phyloP scores from a whole-genome alignment of 495 filamentous ascomycete genomes.

The Alectoria sarmentosa region DNA sequence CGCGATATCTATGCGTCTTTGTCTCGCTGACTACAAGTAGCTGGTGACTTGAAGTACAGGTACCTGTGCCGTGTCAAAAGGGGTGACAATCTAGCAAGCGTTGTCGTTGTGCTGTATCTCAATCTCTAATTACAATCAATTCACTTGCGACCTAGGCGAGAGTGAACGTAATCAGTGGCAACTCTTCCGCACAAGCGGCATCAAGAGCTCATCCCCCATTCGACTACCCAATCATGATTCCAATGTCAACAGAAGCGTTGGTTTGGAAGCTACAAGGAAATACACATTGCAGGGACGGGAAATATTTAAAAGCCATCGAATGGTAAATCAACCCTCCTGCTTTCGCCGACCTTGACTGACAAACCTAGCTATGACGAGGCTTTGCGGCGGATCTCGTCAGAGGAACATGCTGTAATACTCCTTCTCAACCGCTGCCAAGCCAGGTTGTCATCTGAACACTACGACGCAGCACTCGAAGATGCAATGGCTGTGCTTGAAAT shows the following conservation, averaged over 20 bases:
- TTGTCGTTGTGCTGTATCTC: neutral
- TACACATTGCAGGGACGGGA: neutral
- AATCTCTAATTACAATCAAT: neutral
- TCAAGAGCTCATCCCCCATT: neutral
- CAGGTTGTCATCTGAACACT: slow-evolving; percentile 38
- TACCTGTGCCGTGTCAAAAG: neutral
- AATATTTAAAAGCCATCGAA: slow-evolving; percentile 6
- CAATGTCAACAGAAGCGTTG: neutral
- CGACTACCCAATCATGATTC: neutral
- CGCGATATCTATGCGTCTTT: neutral
- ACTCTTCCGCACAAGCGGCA: neutral
- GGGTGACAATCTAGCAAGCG: neutral
- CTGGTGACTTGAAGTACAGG: neutral
- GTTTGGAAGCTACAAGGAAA: slow-evolving; percentile 3
- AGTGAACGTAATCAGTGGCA: neutral
- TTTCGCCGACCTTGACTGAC: neutral
- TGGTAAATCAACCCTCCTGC: neutral
- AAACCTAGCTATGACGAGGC: slow-evolving; percentile 9
- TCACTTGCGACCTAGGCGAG: neutral
- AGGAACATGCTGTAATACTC: slow-evolving; percentile 2
- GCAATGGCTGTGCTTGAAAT: slow-evolving; percentile 25
- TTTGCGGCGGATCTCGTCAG: neutral
- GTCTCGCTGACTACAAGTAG: neutral
- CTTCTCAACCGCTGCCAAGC: slow-evolving; percentile 42
- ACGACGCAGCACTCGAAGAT: slow-evolving; percentile 42